Evolutionary conservation across 371 early-diverging fungal genomes (phyloP).

Genomic region (Parasitella parasitica): DNA sequence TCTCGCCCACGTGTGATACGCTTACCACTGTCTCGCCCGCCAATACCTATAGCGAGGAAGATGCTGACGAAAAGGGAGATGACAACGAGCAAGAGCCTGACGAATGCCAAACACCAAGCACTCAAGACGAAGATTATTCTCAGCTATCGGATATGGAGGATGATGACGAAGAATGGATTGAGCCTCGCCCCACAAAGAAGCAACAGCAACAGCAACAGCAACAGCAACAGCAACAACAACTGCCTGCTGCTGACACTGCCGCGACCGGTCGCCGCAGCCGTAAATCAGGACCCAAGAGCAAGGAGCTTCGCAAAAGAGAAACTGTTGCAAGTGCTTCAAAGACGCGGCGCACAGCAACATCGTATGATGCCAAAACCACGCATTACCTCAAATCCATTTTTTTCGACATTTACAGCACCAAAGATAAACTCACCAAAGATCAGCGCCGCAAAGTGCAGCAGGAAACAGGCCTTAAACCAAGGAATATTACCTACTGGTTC

Average conservation of each 20-base stretch:
- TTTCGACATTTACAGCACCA: conserved; percentile 38
- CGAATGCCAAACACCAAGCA: neutral
- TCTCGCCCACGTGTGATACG: neutral
- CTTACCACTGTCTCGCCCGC: neutral
- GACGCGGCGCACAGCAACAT: conserved; percentile 40
- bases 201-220: neutral
- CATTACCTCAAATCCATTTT: conserved; percentile 43
- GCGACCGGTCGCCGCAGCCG: neutral
- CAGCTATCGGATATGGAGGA: neutral
- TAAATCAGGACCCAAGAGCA: neutral
- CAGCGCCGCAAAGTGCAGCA: conserved; percentile 32
- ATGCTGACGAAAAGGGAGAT: conserved; percentile 13
- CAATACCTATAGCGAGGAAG: neutral
- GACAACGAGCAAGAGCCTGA: neutral
- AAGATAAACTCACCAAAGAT: conserved; percentile 45
- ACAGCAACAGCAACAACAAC: neutral
- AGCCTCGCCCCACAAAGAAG: neutral
- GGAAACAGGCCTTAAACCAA: conserved; percentile 40
- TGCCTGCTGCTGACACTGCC: neutral
- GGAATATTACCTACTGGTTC: conserved; percentile 55
- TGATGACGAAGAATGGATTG: conserved; percentile 2
- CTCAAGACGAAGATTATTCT: neutral
- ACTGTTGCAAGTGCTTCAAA: neutral
- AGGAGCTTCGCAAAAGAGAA: neutral
- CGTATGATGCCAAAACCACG: conserved; percentile 43